Conservation (phyloP, 2,329 filamentous ascomycete species). For the Zymoseptoria pseudotritici region DNA sequence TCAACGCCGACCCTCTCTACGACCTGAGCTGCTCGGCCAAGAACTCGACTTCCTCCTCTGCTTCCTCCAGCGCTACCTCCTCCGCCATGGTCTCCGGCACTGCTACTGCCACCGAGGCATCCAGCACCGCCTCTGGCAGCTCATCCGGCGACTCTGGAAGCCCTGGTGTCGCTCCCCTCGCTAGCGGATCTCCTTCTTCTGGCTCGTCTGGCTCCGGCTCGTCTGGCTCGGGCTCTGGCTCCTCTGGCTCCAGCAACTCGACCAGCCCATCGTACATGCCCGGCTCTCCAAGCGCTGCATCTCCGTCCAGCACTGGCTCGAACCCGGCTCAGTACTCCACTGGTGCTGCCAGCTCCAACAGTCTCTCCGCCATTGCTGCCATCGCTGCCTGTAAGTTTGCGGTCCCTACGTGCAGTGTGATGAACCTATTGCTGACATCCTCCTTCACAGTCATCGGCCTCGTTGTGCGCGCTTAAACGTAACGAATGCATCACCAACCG, state of each 20-base stretch:
- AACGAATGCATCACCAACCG: not conserved
- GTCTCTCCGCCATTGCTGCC: slow-evolving; percentile 1
- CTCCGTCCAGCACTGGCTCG: not conserved
- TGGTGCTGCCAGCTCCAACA: slow-evolving; percentile 2
- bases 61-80: not conserved
- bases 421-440: not conserved
- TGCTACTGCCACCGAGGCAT: not conserved
- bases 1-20: slow-evolving; percentile 3
- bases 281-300: not conserved
- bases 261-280: not conserved
- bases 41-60: not conserved
- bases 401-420: not conserved
- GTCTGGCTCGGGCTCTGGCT: not conserved
- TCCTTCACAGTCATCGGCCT: not conserved
- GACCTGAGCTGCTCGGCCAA: slow-evolving; percentile 9
- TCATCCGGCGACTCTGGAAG: not conserved
- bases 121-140: not conserved
- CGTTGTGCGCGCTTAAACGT: not conserved
- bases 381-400: slow-evolving; percentile 1
- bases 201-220: slow-evolving; percentile 1
- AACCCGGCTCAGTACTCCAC: slow-evolving; percentile 4
- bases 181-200: not conserved
- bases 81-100: not conserved
- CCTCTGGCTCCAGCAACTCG: not conserved
- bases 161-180: not conserved